Base-by-base conservation (phyloP, 2,329 filamentous ascomycete species). In the Aspergillus amoenus region DNA sequence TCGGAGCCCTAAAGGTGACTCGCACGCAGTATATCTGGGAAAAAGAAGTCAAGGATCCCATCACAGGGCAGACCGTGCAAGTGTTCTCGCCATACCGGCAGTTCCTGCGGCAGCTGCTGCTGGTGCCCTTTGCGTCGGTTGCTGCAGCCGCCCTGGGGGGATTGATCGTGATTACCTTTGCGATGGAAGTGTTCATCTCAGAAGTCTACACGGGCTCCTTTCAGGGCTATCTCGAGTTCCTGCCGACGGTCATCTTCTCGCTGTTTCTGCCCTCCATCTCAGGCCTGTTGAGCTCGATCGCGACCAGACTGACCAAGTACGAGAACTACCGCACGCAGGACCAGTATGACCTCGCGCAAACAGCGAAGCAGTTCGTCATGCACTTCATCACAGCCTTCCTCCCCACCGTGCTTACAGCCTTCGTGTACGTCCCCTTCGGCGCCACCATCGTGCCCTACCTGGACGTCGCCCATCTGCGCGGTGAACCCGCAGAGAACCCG, bases 341-440 rank as follows among this genome's bases (percentile, higher is more conserved):
- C 63, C 88, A 87, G 13, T 89, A 96, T 67, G 86, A 96, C 59
- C 85, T 89, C 18, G 89, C 93, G 2, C 84, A 96, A 70, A 91
- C 94, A 0, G 87, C 90, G 57, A 99, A 99, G 79, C 89, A 96
- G 34, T 97, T 99, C 68, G 87, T 97, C 13, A 84, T 97, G 68
- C 96, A 97, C 78, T 96, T 97, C 76, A 93, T 97, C 75, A 96
- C 92, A 5, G 96, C 93, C 0, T 97, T 97, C 72, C 86, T 96
- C 52, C 90, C 91, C 1, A 88, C 95, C n/a, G 88, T 96, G 69
- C 83, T 97, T 17, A 97, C 93, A 0, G 91, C 93, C 0, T 97
- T 97, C 66, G 86, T 97, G 61, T 97, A 97, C 68, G 90, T 96
- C 18, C 93, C 93, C 0, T 97, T 97, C 66, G 93, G 91, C 13